phyloP scores from a whole-genome alignment of 371 early-diverging fungal species.

The Dinochytrium kinnereticum region DNA sequence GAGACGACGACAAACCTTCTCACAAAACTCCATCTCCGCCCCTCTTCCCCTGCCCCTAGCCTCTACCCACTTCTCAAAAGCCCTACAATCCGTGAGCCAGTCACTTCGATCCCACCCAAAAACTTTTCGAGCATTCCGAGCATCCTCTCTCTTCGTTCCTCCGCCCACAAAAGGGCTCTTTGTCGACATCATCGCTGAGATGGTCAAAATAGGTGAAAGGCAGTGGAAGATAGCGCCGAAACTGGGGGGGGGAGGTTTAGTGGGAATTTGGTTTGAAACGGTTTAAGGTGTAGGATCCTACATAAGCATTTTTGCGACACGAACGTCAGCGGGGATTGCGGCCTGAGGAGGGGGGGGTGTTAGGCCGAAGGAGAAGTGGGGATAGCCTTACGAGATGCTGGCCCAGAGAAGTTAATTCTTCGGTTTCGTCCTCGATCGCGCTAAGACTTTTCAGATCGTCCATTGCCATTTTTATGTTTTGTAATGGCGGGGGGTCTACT shows the following conservation, averaged over 20 bases:
- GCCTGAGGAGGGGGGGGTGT: constrained; percentile 27
- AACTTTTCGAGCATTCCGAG: constrained; percentile 55
- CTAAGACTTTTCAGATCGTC: constrained; percentile 39
- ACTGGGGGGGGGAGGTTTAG: constrained; percentile 6
- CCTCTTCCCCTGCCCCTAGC: constrained; percentile 28
- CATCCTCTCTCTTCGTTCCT: constrained; percentile 70
- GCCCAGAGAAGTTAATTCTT: constrained; percentile 48
- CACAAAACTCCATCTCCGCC: constrained; percentile 39
- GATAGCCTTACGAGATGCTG: constrained; percentile 60
- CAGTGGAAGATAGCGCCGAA: constrained; percentile 56
- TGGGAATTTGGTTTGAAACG: background rate
- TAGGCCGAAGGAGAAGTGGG: too few species aligned
- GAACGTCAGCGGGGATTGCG: constrained; percentile 48
- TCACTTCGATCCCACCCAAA: constrained; percentile 71
- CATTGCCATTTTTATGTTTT: constrained; percentile 42
- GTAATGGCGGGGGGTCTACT: constrained; percentile 42
- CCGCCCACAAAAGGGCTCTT: constrained; percentile 65
- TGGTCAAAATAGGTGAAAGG: constrained; percentile 48
- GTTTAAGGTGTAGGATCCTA: constrained; percentile 10
- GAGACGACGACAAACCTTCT: constrained; percentile 27
- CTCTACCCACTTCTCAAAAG: constrained; percentile 68
- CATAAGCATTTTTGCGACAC: constrained; percentile 53
- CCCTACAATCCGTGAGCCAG: constrained; percentile 70
- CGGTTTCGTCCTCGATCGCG: constrained; percentile 58
- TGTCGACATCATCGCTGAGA: constrained; percentile 64